phyloP scores from a whole-genome alignment of 805 yeast species.

The Starmera dryadoides region DNA sequence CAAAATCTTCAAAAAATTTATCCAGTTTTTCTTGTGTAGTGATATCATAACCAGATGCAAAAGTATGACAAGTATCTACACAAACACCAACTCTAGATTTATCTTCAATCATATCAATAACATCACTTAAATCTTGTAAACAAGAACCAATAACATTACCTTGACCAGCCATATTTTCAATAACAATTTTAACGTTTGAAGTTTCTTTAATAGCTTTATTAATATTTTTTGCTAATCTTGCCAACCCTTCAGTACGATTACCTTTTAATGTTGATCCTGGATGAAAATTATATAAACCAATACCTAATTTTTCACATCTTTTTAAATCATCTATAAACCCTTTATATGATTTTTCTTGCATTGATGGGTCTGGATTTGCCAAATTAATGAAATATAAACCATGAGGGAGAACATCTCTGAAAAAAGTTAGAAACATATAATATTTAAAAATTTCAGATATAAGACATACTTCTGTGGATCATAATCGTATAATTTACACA shows the following conservation, averaged over 20 bases:
- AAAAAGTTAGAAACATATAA: slow-evolving; percentile 1
- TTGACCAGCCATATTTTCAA: slow-evolving; percentile 98
- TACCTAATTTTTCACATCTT: slow-evolving; percentile 78
- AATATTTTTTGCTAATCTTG: slow-evolving; percentile 67
- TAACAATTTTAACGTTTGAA: slow-evolving; percentile 71
- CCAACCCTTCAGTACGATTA: slow-evolving; percentile 58
- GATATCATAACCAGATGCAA: slow-evolving; percentile 94
- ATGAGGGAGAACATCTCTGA: slow-evolving; percentile 75
- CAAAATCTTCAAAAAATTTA: slow-evolving; percentile 73
- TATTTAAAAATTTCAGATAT: background rate
- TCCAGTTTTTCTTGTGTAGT: slow-evolving; percentile 48
- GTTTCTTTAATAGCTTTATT: slow-evolving; percentile 75
- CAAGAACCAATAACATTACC: slow-evolving; percentile 84
- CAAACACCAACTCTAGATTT: slow-evolving; percentile 91
- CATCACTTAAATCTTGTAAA: slow-evolving; percentile 65
- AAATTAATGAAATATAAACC: slow-evolving; percentile 91
- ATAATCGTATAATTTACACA: slow-evolving; percentile 58
- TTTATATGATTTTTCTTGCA: slow-evolving; percentile 65
- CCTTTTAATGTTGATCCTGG: slow-evolving; percentile 84
- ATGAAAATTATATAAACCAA: slow-evolving; percentile 87
- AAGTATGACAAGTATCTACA: slow-evolving; percentile 92
- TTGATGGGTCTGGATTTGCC: slow-evolving; percentile 83
- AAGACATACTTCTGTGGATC: slow-evolving; percentile 45
- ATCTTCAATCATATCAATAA: slow-evolving; percentile 72
- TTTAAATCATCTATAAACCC: slow-evolving; percentile 81